phyloP scores from a whole-genome alignment of 1,139 yeast species.

The Kodamaea arcana region DNA sequence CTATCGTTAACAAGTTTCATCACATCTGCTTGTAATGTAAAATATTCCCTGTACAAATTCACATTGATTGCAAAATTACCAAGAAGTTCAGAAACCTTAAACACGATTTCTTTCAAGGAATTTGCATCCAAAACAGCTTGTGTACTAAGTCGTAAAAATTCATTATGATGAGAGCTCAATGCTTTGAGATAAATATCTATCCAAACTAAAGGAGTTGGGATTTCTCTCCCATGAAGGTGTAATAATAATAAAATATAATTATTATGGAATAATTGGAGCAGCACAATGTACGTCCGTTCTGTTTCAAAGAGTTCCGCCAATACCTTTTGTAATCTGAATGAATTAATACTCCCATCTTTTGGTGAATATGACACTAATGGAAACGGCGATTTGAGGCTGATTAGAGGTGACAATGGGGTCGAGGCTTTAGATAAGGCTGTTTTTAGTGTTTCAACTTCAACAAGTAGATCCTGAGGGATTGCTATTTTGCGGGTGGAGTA shows the following conservation, averaged over 20 bases:
- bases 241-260: conserved; percentile 34
- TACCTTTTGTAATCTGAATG: conserved; percentile 27
- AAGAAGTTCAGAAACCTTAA: conserved; percentile 19
- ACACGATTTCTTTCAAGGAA: conserved; percentile 4
- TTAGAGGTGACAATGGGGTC: neutral
- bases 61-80: conserved; percentile 25
- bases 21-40: conserved; percentile 38
- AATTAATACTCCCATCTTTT: neutral
- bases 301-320: conserved; percentile 47
- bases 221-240: conserved; percentile 16
- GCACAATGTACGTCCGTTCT: conserved; percentile 43
- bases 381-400: conserved; percentile 6
- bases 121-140: neutral
- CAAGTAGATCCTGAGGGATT: no score
- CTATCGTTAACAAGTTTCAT: conserved; percentile 26
- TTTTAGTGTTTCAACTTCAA: no score
- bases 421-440: no score
- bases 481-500: no score
- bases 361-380: conserved; percentile 14
- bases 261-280: conserved; percentile 35
- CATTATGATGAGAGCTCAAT: conserved; percentile 24
- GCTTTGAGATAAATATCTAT: conserved; percentile 18
- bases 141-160: conserved; percentile 12
- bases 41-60: conserved; percentile 39
- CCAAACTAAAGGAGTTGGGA: conserved; percentile 23